phyloP scores from a whole-genome alignment of 441 rosid genomes.

The Kokia cookei region DNA sequence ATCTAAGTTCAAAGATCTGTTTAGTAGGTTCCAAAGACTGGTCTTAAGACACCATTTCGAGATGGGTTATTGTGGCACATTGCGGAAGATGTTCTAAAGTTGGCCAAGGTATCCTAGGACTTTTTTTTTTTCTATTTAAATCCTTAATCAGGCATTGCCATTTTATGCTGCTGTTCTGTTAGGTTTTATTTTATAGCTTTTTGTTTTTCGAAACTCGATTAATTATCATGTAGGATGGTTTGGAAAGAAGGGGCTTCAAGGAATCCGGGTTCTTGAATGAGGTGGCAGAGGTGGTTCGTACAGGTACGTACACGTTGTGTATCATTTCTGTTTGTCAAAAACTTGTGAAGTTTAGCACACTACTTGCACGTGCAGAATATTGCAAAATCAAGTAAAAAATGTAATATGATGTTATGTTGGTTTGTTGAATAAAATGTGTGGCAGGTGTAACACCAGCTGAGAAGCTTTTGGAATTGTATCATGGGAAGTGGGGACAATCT shows the following conservation, averaged over 20 bases:
- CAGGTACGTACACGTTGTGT: conserved; percentile 43
- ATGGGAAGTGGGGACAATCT: conserved; percentile 83
- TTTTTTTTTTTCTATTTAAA: background rate
- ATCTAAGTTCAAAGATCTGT: conserved; percentile 15
- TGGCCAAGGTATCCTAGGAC: conserved; percentile 62
- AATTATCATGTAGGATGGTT: conserved; percentile 64
- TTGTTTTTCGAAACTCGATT: background rate
- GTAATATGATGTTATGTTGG: background rate
- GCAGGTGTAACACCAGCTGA: conserved; percentile 94
- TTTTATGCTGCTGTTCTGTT: background rate
- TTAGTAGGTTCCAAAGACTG: conserved; percentile 74
- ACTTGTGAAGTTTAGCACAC: background rate
- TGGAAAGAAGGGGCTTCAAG: conserved; percentile 94
- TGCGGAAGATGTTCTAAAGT: conserved; percentile 80
- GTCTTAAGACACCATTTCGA: conserved; percentile 86
- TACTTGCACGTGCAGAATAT: no score
- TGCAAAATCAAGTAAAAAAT: no score
- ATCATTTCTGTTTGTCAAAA: background rate
- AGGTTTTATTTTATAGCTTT: background rate
- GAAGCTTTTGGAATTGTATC: conserved; percentile 79
- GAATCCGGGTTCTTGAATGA: conserved; percentile 88
- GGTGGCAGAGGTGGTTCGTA: conserved; percentile 77
- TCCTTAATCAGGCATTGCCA: background rate
- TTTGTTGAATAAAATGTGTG: background rate
- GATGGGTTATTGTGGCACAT: conserved; percentile 74